Evolutionary conservation across 371 early-diverging fungal genomes (phyloP), one percentile per base, ranked within the genome.

Genomic region (Rhizomucor miehei): DNA sequence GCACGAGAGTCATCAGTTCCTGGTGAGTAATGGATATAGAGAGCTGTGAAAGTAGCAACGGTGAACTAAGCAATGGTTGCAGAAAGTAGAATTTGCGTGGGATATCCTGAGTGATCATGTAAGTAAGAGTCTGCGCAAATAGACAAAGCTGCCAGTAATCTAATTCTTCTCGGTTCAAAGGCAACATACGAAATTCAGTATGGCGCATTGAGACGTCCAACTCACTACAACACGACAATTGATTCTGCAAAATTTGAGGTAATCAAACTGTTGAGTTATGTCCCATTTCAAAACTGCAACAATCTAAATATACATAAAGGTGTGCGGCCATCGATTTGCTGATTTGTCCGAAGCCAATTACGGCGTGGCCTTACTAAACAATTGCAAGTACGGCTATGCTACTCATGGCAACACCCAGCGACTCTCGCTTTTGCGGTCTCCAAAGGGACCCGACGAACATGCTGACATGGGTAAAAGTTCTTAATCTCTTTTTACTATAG

Each of bases 131-230:
- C 5, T 8, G 3, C 29, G 29, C 3, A 29, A 29, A n/a, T n/a
- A n/a, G n/a, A n/a, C n/a, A n/a, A n/a, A n/a, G n/a, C n/a, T n/a
- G n/a, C n/a, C n/a, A 29, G 29, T 29, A 8, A 29, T 29, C 29
- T 29, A 29, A 29, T n/a, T n/a, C n/a, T n/a, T n/a, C n/a, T n/a
- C n/a, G n/a, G n/a, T n/a, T n/a, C n/a, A n/a, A 59, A 77, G 74
- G 94, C 97, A 11, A 96, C 95, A 0, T 98, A 95, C 62, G 97
- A 98, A 59, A 92, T 94, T 5, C 94, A 93, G 69, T 95, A 90
- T 72, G 98, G 99, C 13, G 85, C 83, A 23, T 76, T 97, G 14
- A 87, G 89, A 66, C 80, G 99, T 29, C 94, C 98, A 1, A 97
- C 93, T 1, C 95, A 95, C 46, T 93, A 84, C 78, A 98, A 97